A percentile compares a stretch with the other conserved stretches of the same genome.
Evolutionary conservation across 2,329 filamentous ascomycete genomes (phyloP).

Genomic region (Xylaria multiplex): DNA sequence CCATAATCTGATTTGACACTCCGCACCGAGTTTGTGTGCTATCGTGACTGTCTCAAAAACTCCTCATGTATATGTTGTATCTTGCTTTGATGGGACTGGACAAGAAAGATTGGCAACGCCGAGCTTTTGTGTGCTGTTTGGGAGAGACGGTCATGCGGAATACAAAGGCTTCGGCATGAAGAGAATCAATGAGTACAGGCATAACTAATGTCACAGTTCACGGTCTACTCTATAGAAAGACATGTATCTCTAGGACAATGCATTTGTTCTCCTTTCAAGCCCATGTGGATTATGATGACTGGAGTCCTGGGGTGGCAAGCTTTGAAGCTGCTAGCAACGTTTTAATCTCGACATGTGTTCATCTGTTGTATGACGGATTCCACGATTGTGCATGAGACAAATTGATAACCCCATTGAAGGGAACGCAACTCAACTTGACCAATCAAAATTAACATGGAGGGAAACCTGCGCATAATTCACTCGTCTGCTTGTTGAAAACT

Average conservation of each 20-base stretch:
- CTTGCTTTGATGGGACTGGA: constrained; percentile 4
- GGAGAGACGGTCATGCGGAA: not conserved
- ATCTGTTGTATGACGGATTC: constrained; percentile 25
- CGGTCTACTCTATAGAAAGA: not conserved
- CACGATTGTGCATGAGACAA: constrained; percentile 17
- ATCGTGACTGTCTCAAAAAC: constrained; percentile 15
- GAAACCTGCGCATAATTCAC: not conserved
- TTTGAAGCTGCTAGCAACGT: constrained; percentile 16
- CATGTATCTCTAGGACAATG: not conserved
- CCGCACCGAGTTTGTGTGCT: constrained; percentile 1
- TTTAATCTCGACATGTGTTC: constrained; percentile 20
- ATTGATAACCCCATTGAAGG: not conserved
- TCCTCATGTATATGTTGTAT: constrained; percentile 9
- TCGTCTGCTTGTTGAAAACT: not conserved
- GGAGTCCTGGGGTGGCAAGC: not conserved
- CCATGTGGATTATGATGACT: not conserved
- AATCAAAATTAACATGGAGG: not conserved
- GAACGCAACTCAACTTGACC: not conserved
- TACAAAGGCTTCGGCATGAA: constrained; percentile 12
- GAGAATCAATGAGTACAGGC: too few relatives aligned
- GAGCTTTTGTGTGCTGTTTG: constrained; percentile 1
- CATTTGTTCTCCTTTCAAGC: not conserved
- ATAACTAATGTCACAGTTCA: not conserved
- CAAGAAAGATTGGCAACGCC: constrained; percentile 10
- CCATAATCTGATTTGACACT: not conserved